Percentiles rank a stretch among this genome's conserved stretches.
Evolutionary conservation across 768 basidiomycete genomes (phyloP).

Genomic region (Lactarius pseudohatsudake): DNA sequence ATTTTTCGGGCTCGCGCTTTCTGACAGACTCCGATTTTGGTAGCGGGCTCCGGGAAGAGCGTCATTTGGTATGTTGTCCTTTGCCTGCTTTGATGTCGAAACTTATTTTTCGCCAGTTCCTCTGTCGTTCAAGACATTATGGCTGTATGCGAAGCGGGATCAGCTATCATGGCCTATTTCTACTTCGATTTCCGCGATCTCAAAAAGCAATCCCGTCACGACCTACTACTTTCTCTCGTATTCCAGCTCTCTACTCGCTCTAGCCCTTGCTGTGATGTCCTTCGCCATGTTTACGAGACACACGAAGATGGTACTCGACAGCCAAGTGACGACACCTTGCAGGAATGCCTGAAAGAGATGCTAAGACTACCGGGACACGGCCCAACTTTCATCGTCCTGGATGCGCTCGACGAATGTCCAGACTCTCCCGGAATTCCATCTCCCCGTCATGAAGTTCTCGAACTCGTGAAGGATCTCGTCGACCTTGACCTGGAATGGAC

Average conservation of each 20-base stretch:
- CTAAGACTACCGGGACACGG: too few species aligned
- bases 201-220: not conserved
- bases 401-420: too few species aligned
- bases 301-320: too few species aligned
- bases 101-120: not conserved
- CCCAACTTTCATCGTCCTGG: too few species aligned
- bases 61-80: not conserved
- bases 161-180: not conserved
- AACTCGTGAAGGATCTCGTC: too few species aligned
- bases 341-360: too few species aligned
- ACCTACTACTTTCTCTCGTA: not conserved
- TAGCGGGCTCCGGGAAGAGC: not conserved
- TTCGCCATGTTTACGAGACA: too few species aligned
- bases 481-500: too few species aligned
- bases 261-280: too few species aligned
- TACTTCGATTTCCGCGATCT: not conserved
- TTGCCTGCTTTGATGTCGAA: not conserved
- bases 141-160: not conserved
- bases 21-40: not conserved
- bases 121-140: not conserved
- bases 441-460: too few species aligned
- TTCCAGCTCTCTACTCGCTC: not conserved
- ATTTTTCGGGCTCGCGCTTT: not conserved
- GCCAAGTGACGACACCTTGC: too few species aligned
- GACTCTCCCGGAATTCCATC: too few species aligned